These are phyloP conservation scores for Gentiana dahurica DNA, from an alignment of 257 asterid species.

Conservation along the genomic window DNA sequence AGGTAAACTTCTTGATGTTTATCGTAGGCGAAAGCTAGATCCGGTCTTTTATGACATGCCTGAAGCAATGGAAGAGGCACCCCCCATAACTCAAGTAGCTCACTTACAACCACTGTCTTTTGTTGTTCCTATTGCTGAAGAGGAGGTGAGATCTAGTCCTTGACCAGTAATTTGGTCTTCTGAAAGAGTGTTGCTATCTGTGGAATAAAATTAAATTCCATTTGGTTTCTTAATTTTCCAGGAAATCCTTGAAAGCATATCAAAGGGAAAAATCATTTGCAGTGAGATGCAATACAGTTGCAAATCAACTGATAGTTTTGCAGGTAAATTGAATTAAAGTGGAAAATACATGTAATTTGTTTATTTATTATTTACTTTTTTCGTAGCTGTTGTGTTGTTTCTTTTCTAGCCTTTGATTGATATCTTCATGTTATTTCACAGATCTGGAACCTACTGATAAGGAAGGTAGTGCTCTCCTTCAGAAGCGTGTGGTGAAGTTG, in stretches of 20 bases:
- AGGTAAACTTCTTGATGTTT: constrained; percentile 87
- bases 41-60: constrained; percentile 38
- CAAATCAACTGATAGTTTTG: constrained; percentile 39
- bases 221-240: constrained; percentile 18
- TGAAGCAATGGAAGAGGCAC: constrained; percentile 57
- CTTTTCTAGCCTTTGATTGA: background rate
- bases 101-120: constrained; percentile 69
- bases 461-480: constrained; percentile 25
- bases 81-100: constrained; percentile 46
- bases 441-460: constrained; percentile 28
- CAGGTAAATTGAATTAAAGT: constrained; percentile 32
- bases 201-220: constrained; percentile 9
- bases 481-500: constrained; percentile 26
- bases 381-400: constrained; percentile 1
- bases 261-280: constrained; percentile 60
- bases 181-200: background rate
- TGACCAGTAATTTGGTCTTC: background rate
- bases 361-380: background rate
- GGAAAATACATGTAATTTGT: background rate
- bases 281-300: constrained; percentile 57
- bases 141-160: constrained; percentile 48
- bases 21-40: constrained; percentile 58
- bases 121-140: constrained; percentile 72
- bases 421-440: constrained; percentile 4
- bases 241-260: constrained; percentile 61